Conservation (phyloP, 495 filamentous ascomycete genomes). For the Aspergillus hancockii region DNA sequence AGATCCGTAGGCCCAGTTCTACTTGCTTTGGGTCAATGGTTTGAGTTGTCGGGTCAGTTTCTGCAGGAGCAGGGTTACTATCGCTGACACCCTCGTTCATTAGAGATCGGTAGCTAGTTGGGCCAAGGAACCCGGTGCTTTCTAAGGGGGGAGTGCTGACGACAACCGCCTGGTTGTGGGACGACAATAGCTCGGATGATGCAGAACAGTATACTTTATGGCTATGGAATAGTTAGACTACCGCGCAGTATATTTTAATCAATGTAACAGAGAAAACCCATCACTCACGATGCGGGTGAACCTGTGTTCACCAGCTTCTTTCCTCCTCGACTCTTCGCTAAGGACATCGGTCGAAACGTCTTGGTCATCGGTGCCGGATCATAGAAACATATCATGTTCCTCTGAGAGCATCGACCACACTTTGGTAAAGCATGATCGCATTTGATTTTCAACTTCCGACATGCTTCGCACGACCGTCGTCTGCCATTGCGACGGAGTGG, state of each 20-base stretch:
- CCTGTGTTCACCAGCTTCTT: too few relatives aligned
- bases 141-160: not conserved
- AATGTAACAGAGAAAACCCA: not conserved
- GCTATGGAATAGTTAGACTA: not conserved
- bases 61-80: not conserved
- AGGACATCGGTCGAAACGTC: too few relatives aligned
- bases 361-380: too few relatives aligned
- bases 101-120: slow-evolving; percentile 36
- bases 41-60: not conserved
- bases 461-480: too few relatives aligned
- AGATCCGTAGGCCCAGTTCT: slow-evolving; percentile 8
- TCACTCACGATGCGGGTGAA: too few relatives aligned
- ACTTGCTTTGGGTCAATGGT: slow-evolving; percentile 14
- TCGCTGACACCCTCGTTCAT: slow-evolving; percentile 9
- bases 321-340: too few relatives aligned
- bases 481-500: too few relatives aligned
- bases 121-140: slow-evolving; percentile 35
- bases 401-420: too few relatives aligned
- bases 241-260: not conserved
- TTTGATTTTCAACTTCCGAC: too few relatives aligned
- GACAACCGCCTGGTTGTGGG: not conserved
- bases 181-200: not conserved
- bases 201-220: not conserved
- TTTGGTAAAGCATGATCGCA: too few relatives aligned
- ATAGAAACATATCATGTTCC: too few relatives aligned